A percentile compares a stretch with the other conserved stretches of the same genome.
Conservation (phyloP, 495 filamentous ascomycete species). For the Hypomontagnella submonticulosa region DNA sequence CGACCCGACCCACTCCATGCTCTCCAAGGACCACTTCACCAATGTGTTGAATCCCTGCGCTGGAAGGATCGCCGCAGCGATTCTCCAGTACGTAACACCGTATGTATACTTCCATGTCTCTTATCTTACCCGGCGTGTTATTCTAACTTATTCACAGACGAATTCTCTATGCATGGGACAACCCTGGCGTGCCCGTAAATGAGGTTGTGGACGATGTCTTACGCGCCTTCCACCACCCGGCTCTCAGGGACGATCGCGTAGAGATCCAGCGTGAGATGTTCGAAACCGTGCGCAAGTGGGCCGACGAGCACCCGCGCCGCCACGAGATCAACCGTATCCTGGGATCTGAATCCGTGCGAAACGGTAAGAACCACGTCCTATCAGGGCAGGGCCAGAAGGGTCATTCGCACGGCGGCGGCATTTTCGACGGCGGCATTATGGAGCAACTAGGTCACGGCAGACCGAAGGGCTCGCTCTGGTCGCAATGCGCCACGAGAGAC, state of each 20-base stretch:
- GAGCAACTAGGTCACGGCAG: conserved; percentile 62
- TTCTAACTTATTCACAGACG: conserved; percentile 57
- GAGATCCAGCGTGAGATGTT: conserved; percentile 91
- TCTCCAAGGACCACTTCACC: conserved; percentile 96
- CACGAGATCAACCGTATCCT: conserved; percentile 75
- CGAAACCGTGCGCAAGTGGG: conserved; percentile 81
- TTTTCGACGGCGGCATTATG: conserved; percentile 51
- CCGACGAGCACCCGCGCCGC: conserved; percentile 69
- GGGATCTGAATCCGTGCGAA: conserved; percentile 80
- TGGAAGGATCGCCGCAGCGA: conserved; percentile 79
- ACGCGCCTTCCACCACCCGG: conserved; percentile 89
- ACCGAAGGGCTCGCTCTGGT: conserved; percentile 62
- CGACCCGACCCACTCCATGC: conserved; percentile 92
- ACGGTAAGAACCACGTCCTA: conserved; percentile 77
- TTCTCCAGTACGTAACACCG: conserved; percentile 86
- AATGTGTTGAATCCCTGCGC: conserved; percentile 91
- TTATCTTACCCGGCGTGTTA: not conserved
- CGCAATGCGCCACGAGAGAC: conserved; percentile 59
- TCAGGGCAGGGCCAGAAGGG: conserved; percentile 35
- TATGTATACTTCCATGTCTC: conserved; percentile 44
- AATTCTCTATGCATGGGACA: conserved; percentile 89
- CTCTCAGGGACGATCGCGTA: conserved; percentile 72
- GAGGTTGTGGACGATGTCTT: conserved; percentile 82
- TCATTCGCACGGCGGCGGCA: conserved; percentile 54
- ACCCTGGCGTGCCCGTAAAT: conserved; percentile 78